Evolutionary conservation across 768 basidiomycete genomes (phyloP), one percentile per base, ranked within the genome.

Genomic region (Xerocomellus chrysenteron): DNA sequence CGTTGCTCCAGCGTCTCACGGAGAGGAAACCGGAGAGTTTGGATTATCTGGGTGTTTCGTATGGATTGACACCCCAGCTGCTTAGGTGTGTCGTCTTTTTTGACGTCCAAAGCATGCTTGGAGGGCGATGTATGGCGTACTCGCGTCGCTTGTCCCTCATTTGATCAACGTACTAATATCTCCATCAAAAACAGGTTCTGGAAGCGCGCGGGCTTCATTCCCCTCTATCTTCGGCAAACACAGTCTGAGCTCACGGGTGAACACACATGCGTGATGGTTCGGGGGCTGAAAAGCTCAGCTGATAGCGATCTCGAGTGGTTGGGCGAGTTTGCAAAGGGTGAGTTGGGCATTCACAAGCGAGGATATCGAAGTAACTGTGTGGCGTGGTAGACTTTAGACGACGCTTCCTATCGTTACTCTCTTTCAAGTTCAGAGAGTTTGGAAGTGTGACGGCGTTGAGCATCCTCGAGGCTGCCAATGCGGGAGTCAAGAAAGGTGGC

Each of bases 41-140:
- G 24, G 96, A 98, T 72, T 99, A 96, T 67, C 78, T 99, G 7
- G 96, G 97, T 44, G 96, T 98, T 3, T 96, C 94, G 14, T 99
- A 96, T 68, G 97, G 97, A 7, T 76, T 99, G 48, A 98, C 95
- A 0, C 82, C 91, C 6, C 87, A 83, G 60, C 78, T 98, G 1
- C 80, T 98, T 40, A 78, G 88, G 87, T 87, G 47, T 14, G 75
- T 62, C 5, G 32, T 40, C 28, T 55, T 53, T 56, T 55, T 52
- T 35, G 11, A 21, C 11, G 7, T 37, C 3, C 4, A 30, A 26
- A 26, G 6, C 35, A 7, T 7, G 1, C 21, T 21, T 33, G 16
- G 26, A n/a, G 12, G 12, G 16, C 8, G 33, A 12, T 9, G 40
- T 19, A 16, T 4, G 11, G 36, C 21, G 17, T 37, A n/a, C 36